Conservation (phyloP, 306 rosid genomes). For the Echinosophora koreensis region DNA sequence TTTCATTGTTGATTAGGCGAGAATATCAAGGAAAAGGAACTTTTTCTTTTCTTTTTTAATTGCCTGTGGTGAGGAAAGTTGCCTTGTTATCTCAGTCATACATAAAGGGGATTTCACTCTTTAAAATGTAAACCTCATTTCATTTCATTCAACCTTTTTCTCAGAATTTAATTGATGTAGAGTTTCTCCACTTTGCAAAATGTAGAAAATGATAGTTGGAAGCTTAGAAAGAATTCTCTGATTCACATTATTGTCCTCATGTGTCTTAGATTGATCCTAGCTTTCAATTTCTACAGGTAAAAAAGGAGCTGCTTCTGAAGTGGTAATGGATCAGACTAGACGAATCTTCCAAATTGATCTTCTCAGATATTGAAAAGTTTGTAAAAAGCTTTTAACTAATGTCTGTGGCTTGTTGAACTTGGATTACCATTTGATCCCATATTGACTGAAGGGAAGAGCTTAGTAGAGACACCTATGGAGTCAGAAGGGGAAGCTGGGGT, state of each 20-base stretch:
- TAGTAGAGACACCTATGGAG: slow-evolving; percentile 65
- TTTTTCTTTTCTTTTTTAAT: background rate
- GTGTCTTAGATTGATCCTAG: slow-evolving; percentile 37
- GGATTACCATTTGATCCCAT: slow-evolving; percentile 45
- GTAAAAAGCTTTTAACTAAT: slow-evolving; percentile 34
- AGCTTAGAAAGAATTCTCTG: slow-evolving; percentile 35
- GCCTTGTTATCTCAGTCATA: slow-evolving; percentile 36
- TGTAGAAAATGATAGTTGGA: slow-evolving; percentile 37
- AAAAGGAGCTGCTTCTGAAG: slow-evolving; percentile 35
- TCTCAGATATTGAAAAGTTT: slow-evolving; percentile 28
- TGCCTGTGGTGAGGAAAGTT: slow-evolving; percentile 16
- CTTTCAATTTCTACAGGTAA: slow-evolving; percentile 40
- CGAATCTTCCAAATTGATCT: slow-evolving; percentile 27
- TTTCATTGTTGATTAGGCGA: background rate
- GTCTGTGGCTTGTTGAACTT: slow-evolving; percentile 56
- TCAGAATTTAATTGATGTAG: background rate
- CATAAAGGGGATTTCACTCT: slow-evolving; percentile 20
- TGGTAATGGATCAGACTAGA: slow-evolving; percentile 8
- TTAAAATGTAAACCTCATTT: background rate
- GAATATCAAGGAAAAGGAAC: slow-evolving; percentile 12
- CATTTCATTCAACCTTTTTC: slow-evolving; percentile 9
- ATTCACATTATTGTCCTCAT: background rate
- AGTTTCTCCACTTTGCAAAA: background rate
- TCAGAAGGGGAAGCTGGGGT: slow-evolving; percentile 82
- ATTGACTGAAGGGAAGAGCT: slow-evolving; percentile 45